These are phyloP conservation scores for Trypanosoma brucei DNA, from an alignment of 208 protist species.

Conservation along the genomic window DNA sequence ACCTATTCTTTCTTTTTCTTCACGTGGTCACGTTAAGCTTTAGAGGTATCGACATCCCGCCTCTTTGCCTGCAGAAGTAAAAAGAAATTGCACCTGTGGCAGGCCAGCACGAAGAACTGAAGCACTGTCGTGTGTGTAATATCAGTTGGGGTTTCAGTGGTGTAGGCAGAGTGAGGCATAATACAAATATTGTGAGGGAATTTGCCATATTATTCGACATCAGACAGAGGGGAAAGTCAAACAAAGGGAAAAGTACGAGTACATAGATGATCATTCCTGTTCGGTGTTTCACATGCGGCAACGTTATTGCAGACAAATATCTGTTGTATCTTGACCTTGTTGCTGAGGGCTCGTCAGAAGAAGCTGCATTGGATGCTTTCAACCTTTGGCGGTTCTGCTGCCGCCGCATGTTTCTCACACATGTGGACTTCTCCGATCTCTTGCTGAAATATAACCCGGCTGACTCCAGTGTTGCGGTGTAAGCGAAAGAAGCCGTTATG, in stretches of 20 bases:
- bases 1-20: no score
- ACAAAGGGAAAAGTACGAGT: neutral
- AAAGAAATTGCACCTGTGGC: no score
- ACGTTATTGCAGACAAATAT: slow-evolving; percentile 99
- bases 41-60: no score
- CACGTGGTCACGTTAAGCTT: no score
- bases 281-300: slow-evolving; percentile 99
- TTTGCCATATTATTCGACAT: no score
- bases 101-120: no score
- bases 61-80: no score
- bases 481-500: neutral
- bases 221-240: no score
- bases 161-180: no score
- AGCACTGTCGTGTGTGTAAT: no score
- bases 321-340: slow-evolving; percentile 94
- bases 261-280: slow-evolving; percentile 97
- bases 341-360: slow-evolving; percentile 90
- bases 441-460: slow-evolving; percentile 92
- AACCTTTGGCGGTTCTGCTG: slow-evolving; percentile 99
- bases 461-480: slow-evolving; percentile 60
- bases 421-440: slow-evolving; percentile 99
- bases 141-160: no score
- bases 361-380: slow-evolving; percentile 96
- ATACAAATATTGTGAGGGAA: no score
- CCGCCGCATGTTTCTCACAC: slow-evolving; percentile 99